phyloP scores from a whole-genome alignment of 139 green algal species.

The Gonium pectorale region DNA sequence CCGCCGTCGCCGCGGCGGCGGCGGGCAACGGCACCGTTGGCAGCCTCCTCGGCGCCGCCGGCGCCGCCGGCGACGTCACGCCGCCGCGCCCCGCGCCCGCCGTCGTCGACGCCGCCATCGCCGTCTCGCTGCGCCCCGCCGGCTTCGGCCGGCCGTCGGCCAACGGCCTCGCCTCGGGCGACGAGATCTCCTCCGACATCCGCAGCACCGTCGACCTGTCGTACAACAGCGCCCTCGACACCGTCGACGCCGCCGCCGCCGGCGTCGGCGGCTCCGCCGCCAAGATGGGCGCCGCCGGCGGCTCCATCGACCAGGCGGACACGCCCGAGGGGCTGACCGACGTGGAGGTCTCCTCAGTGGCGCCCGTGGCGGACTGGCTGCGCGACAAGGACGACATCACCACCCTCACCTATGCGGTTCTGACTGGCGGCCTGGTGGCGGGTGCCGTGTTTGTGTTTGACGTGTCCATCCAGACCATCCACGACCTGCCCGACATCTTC shows the following conservation, averaged over 20 bases:
- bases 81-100: background rate
- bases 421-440: conserved; percentile 63
- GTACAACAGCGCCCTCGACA: background rate
- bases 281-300: background rate
- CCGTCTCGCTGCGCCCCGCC: background rate
- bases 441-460: conserved; percentile 70
- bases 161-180: background rate
- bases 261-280: background rate
- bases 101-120: conserved; percentile 34
- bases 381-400: conserved; percentile 56
- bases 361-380: conserved; percentile 41
- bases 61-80: background rate
- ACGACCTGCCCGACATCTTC: conserved; percentile 72
- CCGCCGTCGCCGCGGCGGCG: too few relatives aligned
- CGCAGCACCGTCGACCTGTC: background rate
- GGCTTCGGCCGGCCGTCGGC: background rate
- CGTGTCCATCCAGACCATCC: conserved; percentile 72
- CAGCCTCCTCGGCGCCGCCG: background rate
- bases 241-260: background rate
- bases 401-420: conserved; percentile 56
- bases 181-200: background rate
- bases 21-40: background rate
- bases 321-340: conserved; percentile 60
- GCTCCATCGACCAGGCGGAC: conserved; percentile 43
- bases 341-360: conserved; percentile 34